A percentile compares a stretch with the other conserved stretches of the same genome.
Conservation (phyloP, 2,329 filamentous ascomycete genomes). For the Rosellinia necatrix region DNA sequence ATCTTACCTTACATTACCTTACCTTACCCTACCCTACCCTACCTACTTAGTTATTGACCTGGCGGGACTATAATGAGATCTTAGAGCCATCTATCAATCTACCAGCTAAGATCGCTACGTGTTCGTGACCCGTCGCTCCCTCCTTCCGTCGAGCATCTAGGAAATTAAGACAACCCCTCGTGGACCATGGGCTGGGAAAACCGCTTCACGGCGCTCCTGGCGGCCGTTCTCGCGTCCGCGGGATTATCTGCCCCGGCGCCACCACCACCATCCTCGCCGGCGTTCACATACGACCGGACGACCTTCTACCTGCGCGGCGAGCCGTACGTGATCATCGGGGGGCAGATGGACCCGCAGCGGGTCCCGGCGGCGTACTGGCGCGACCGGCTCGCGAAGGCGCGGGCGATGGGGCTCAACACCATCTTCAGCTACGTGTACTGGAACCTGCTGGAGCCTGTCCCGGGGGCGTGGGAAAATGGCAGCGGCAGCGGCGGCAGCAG, state of each 20-base stretch:
- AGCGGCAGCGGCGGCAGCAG: slow-evolving; percentile 27
- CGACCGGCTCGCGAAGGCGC: slow-evolving; percentile 49
- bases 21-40: too few species aligned
- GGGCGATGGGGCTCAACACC: slow-evolving; percentile 55
- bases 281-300: slow-evolving; percentile 47
- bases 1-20: too few species aligned
- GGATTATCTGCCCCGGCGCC: slow-evolving; percentile 1
- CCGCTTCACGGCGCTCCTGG: slow-evolving; percentile 5
- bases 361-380: slow-evolving; percentile 53
- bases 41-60: too few species aligned
- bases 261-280: slow-evolving; percentile 6
- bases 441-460: slow-evolving; percentile 51
- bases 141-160: slow-evolving; percentile 7
- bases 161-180: too few species aligned
- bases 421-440: slow-evolving; percentile 58
- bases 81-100: background rate
- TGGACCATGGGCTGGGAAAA: slow-evolving; percentile 16
- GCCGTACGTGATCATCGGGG: slow-evolving; percentile 50
- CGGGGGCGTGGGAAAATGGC: slow-evolving; percentile 44
- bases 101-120: too few species aligned
- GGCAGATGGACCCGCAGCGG: slow-evolving; percentile 56
- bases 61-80: background rate
- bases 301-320: slow-evolving; percentile 48
- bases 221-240: background rate
- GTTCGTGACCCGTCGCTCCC: too few species aligned